These are phyloP conservation scores for Sparassis latifolia DNA, from an alignment of 1,284 basidiomycete species.

Conservation along the genomic window DNA sequence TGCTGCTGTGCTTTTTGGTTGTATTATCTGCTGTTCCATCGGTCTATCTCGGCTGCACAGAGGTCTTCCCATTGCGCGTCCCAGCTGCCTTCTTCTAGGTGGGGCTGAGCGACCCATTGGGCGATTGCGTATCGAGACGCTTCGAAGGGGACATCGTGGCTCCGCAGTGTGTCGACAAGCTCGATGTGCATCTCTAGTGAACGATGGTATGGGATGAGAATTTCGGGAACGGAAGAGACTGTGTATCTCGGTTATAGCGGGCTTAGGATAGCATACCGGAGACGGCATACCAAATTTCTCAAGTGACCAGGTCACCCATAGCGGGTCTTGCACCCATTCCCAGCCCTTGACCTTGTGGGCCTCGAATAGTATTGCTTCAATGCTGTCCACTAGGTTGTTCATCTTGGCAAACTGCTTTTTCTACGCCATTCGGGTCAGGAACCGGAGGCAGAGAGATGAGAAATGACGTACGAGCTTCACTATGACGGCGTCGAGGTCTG, in stretches of 20 bases:
- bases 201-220: slow-evolving; percentile 62
- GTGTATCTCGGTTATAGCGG: neutral
- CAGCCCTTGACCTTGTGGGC: slow-evolving; percentile 65
- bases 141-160: slow-evolving; percentile 62
- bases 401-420: slow-evolving; percentile 64
- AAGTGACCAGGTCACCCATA: slow-evolving; percentile 77
- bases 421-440: slow-evolving; percentile 28
- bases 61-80: slow-evolving; percentile 68
- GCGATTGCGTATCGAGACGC: slow-evolving; percentile 51
- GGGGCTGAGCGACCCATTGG: slow-evolving; percentile 61
- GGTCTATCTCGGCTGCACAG: slow-evolving; percentile 64
- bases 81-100: slow-evolving; percentile 63
- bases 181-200: slow-evolving; percentile 53
- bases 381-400: slow-evolving; percentile 48
- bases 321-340: slow-evolving; percentile 61
- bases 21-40: slow-evolving; percentile 43
- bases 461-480: slow-evolving; percentile 50
- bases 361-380: slow-evolving; percentile 60
- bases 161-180: slow-evolving; percentile 51
- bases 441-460: neutral
- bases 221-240: slow-evolving; percentile 52
- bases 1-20: slow-evolving; percentile 1
- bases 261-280: neutral
- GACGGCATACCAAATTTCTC: slow-evolving; percentile 60
- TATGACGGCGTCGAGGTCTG: slow-evolving; percentile 52